Evolutionary conservation across 371 early-diverging fungal genomes (phyloP), one percentile per base, ranked within the genome.

Genomic region (Syncephalastrum contaminatum): DNA sequence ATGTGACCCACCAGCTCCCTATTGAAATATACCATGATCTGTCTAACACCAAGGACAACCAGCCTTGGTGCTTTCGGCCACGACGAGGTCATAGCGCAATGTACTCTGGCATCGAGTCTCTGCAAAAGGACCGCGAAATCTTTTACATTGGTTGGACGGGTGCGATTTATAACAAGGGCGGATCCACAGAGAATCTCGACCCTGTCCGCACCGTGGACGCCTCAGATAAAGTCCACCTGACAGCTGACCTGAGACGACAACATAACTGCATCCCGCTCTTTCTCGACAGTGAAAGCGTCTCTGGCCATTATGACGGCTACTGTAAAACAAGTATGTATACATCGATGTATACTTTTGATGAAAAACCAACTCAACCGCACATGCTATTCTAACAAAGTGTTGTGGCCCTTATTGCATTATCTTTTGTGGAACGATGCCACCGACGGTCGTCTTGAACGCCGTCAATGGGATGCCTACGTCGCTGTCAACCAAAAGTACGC

Each of bases 391-490:
- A n/a, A 16, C 21, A 13, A 58, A 88, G 88, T 88, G 51, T 83
- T 99, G 10, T 99, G 99, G 99, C 99, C 99, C 1, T 73, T 99
- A 53, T 88, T 99, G 51, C 99, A 99, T 75, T 97, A 97, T 65
- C 87, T 98, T 53, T 77, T 93, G 52, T 96, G 96, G 86, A 92
- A 97, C 51, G 73, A 84, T 64, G 86, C 87, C 18, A 86, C 84
- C 4, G 86, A 88, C 59, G 73, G 81, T 55, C 71, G 88, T 53
- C 60, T 77, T 57, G 91, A 92, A 53, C 65, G 75, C 41, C 73
- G 73, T 30, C 84, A 91, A 54, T 99, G 95, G 89, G 83, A 84
- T 22, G 92, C 88, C 15, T 97, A 98, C 72, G 80, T 81, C 24
- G 67, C 84, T 48, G 95, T 95, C 20, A 98, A 97, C 81, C 77